Conservation (phyloP, 768 basidiomycete species). For the Phanerodontia chrysosporium region DNA sequence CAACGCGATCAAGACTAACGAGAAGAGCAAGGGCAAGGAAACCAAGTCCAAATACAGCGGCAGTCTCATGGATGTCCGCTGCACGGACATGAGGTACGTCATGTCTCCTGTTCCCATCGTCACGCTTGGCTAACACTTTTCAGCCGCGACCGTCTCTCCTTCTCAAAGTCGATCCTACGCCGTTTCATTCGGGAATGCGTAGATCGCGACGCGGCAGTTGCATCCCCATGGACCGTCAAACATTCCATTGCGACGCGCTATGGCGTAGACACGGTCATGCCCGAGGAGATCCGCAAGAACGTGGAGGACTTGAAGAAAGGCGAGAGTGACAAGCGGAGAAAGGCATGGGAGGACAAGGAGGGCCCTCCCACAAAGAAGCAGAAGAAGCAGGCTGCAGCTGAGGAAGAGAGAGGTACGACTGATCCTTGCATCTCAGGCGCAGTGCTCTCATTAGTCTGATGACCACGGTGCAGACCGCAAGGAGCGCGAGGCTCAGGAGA, state of each 20-base stretch:
- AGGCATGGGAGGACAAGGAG: slow-evolving; percentile 86
- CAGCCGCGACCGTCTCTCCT: slow-evolving; percentile 92
- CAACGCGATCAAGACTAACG: slow-evolving; percentile 56
- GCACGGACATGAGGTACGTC: slow-evolving; percentile 71
- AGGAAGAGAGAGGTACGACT: slow-evolving; percentile 68
- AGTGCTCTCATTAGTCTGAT: slow-evolving; percentile 7
- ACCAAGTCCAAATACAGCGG: slow-evolving; percentile 65
- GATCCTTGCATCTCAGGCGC: neutral
- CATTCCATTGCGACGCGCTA: slow-evolving; percentile 77
- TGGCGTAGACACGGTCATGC: slow-evolving; percentile 81
- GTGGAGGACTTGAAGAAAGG: slow-evolving; percentile 80
- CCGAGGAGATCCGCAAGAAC: slow-evolving; percentile 74
- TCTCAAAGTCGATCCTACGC: slow-evolving; percentile 95
- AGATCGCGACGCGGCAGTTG: slow-evolving; percentile 85
- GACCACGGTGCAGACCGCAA: slow-evolving; percentile 48
- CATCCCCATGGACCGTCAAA: slow-evolving; percentile 96
- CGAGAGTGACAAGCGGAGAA: slow-evolving; percentile 91
- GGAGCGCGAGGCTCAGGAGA: slow-evolving; percentile 67
- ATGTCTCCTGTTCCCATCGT: neutral
- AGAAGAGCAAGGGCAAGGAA: slow-evolving; percentile 45
- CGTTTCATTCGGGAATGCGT: slow-evolving; percentile 96
- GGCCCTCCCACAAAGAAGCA: slow-evolving; percentile 78
- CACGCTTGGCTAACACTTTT: neutral
- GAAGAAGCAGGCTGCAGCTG: slow-evolving; percentile 68
- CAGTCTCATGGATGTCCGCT: slow-evolving; percentile 80